phyloP scores from a whole-genome alignment of 768 basidiomycete genomes.

The Phanerochaete sordida region DNA sequence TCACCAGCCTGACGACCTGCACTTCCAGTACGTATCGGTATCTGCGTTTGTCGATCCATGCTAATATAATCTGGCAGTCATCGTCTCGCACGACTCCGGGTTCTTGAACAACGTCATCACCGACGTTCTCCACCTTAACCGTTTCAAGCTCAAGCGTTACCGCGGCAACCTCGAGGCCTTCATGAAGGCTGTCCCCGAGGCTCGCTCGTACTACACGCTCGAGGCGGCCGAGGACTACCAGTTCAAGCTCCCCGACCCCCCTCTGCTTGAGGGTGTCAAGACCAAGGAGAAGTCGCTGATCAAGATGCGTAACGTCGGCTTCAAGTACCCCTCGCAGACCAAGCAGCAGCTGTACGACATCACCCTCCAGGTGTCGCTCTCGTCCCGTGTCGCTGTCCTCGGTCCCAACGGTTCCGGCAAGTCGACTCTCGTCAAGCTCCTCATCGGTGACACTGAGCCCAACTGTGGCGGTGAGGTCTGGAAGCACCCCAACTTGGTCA shows the following conservation, averaged over 20 bases:
- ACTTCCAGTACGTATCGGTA: slow-evolving; percentile 53
- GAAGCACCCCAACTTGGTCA: slow-evolving; percentile 99
- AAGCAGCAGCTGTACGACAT: slow-evolving; percentile 94
- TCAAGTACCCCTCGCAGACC: slow-evolving; percentile 87
- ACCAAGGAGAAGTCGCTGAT: slow-evolving; percentile 97
- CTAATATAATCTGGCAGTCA: slow-evolving; percentile 38
- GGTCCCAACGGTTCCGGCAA: slow-evolving; percentile 99
- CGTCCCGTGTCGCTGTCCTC: slow-evolving; percentile 98
- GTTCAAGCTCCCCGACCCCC: slow-evolving; percentile 97
- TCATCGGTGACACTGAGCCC: slow-evolving; percentile 94
- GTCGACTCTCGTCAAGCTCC: slow-evolving; percentile 93
- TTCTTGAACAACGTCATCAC: slow-evolving; percentile 99
- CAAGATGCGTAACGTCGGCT: slow-evolving; percentile 97
- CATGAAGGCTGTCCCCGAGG: slow-evolving; percentile 92
- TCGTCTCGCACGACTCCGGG: slow-evolving; percentile 95
- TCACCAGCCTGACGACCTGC: slow-evolving; percentile 81
- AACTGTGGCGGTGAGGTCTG: slow-evolving; percentile 97
- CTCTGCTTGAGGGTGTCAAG: slow-evolving; percentile 98
- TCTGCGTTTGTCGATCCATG: neutral
- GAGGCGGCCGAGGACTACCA: slow-evolving; percentile 95
- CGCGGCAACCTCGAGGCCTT: slow-evolving; percentile 94
- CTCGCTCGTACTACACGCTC: slow-evolving; percentile 96
- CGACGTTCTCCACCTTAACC: slow-evolving; percentile 95
- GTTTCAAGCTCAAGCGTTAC: slow-evolving; percentile 96
- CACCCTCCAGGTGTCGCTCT: slow-evolving; percentile 94